These are phyloP conservation scores for Umbilicaria muhlenbergii DNA, from an alignment of 495 filamentous ascomycete species.

Conservation along the genomic window DNA sequence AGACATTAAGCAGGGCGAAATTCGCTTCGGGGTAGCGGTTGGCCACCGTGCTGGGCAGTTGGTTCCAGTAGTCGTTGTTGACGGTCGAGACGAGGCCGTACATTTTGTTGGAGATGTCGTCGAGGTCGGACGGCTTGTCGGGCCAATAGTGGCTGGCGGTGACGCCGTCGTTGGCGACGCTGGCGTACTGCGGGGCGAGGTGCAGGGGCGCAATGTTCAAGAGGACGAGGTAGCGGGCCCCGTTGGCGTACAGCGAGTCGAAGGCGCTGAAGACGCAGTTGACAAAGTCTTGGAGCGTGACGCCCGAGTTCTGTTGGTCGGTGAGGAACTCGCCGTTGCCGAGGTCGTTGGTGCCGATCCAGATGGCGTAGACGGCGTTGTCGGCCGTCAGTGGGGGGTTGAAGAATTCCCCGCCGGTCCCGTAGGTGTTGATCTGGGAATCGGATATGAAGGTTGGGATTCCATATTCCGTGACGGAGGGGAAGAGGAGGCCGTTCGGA, in stretches of 20 bases:
- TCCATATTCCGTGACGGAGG: conserved; percentile 50
- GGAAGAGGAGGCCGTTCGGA: conserved; percentile 36
- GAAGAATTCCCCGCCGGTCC: conserved; percentile 31
- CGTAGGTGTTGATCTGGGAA: conserved; percentile 21
- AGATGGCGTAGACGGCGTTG: conserved; percentile 57
- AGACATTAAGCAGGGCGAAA: conserved; percentile 48
- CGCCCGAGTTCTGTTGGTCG: conserved; percentile 40
- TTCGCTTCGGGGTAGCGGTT: conserved; percentile 41
- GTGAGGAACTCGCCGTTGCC: conserved; percentile 45
- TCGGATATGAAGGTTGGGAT: conserved; percentile 55
- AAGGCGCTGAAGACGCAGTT: conserved; percentile 47
- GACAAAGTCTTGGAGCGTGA: conserved; percentile 43
- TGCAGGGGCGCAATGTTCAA: conserved; percentile 50
- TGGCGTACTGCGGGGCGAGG: conserved; percentile 42
- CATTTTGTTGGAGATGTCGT: conserved; percentile 42
- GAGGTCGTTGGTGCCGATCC: conserved; percentile 70
- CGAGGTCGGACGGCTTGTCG: conserved; percentile 41
- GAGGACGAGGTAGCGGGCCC: conserved; percentile 53
- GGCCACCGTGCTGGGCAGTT: conserved; percentile 37
- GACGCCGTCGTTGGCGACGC: conserved; percentile 31
- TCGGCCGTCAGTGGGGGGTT: conserved; percentile 22
- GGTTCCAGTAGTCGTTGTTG: conserved; percentile 48
- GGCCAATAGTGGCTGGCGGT: conserved; percentile 40
- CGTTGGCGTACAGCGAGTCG: conserved; percentile 42
- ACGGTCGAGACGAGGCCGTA: conserved; percentile 39